These are phyloP conservation scores for Trypanosoma rangeli DNA, from an alignment of 208 protist genomes.

Conservation along the genomic window DNA sequence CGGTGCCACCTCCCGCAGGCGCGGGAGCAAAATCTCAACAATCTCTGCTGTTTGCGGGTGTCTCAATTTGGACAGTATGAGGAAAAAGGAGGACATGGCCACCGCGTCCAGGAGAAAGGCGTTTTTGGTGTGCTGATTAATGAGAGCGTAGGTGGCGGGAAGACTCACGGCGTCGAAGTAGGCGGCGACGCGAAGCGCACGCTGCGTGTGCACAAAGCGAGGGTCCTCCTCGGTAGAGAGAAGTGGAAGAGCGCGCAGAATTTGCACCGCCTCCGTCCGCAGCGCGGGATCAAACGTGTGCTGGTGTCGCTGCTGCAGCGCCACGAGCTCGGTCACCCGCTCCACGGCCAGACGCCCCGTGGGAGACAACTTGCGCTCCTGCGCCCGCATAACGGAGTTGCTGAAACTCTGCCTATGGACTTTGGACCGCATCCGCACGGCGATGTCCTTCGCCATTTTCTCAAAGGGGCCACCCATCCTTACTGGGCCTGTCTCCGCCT, in stretches of 20 bases:
- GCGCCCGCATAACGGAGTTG: conserved; percentile 19
- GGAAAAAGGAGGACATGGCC: conserved; percentile 40
- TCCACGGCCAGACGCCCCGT: conserved; percentile 35
- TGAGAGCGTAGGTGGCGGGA: conserved; percentile 56
- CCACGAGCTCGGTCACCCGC: conserved; percentile 43
- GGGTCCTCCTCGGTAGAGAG: conserved; percentile 73
- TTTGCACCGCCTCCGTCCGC: conserved; percentile 37
- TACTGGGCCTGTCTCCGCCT: conserved; percentile 10
- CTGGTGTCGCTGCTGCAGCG: conserved; percentile 38
- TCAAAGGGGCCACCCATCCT: conserved; percentile 35
- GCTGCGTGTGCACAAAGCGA: conserved; percentile 47
- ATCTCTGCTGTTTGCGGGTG: conserved; percentile 62
- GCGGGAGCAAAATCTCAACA: conserved; percentile 55
- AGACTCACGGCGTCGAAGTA: conserved; percentile 55
- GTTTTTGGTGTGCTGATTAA: conserved; percentile 78
- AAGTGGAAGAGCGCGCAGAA: conserved; percentile 67
- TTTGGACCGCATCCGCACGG: conserved; percentile 60
- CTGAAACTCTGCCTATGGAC: conserved; percentile 66
- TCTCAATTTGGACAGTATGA: conserved; percentile 40
- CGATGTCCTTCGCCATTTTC: conserved; percentile 40
- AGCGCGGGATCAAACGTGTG: conserved; percentile 50
- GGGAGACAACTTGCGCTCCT: conserved; percentile 25
- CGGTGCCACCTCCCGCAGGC: conserved; percentile 46
- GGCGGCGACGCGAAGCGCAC: conserved; percentile 54
- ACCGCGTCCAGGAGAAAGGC: conserved; percentile 69